Conservation (phyloP, 257 asterid genomes). For the Lithospermum erythrorhizon region DNA sequence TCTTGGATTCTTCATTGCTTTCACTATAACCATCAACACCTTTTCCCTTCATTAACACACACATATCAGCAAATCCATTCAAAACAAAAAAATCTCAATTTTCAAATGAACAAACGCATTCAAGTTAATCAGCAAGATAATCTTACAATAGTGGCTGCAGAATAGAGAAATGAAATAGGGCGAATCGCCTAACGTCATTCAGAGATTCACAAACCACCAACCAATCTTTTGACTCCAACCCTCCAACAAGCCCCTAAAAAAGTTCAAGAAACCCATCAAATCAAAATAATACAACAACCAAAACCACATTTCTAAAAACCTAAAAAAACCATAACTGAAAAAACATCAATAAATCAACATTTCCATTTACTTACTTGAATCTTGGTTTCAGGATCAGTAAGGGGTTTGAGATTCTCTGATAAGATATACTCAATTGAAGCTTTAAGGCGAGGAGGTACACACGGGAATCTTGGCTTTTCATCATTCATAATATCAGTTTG, state of each 20-base stretch:
- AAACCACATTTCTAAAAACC: neutral
- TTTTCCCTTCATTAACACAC: slow-evolving; percentile 40
- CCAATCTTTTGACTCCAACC: slow-evolving; percentile 94
- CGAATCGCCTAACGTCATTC: slow-evolving; percentile 70
- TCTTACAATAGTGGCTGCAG: slow-evolving; percentile 70
- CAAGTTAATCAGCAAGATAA: neutral
- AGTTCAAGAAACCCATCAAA: neutral
- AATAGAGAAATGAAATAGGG: slow-evolving; percentile 49
- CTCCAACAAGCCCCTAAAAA: slow-evolving; percentile 65
- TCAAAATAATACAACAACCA: neutral
- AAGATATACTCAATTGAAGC: slow-evolving; percentile 60
- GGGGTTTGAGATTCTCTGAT: slow-evolving; percentile 51
- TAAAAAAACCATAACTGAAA: neutral
- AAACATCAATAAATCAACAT: neutral
- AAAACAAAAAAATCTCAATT: neutral
- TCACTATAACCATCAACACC: slow-evolving; percentile 51
- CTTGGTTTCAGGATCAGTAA: slow-evolving; percentile 44
- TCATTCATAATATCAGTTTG: slow-evolving; percentile 51
- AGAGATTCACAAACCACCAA: slow-evolving; percentile 78
- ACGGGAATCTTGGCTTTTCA: slow-evolving; percentile 63
- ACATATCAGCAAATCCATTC: neutral
- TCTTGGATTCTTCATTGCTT: slow-evolving; percentile 90
- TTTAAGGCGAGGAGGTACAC: slow-evolving; percentile 11
- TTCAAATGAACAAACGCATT: no score
- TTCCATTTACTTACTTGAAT: neutral